Conservation (phyloP, 345 rosid species). For the Aegle marmelos region DNA sequence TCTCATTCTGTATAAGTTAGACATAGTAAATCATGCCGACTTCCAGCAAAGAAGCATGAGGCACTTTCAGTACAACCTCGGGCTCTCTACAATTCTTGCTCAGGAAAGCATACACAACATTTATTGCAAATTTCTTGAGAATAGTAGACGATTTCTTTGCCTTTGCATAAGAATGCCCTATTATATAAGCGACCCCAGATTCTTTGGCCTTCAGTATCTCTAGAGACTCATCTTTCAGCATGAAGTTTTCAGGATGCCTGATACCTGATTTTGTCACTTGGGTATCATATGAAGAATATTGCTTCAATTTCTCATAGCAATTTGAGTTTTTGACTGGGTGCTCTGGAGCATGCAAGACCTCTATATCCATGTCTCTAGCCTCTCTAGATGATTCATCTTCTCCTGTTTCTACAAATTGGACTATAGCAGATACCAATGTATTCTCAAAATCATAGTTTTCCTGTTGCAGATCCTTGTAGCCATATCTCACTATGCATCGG, state of each 20-base stretch:
- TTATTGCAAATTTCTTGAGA: conserved; percentile 57
- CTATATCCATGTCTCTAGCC: conserved; percentile 4
- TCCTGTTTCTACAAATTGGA: conserved; percentile 50
- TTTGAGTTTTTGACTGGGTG: conserved; percentile 4
- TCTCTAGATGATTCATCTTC: conserved; percentile 12
- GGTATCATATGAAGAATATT: conserved; percentile 9
- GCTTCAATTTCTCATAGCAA: conserved; percentile 9
- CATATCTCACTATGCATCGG: conserved; percentile 79
- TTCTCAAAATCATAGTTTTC: conserved; percentile 71
- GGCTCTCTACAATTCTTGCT: conserved; percentile 75
- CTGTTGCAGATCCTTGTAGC: conserved; percentile 74
- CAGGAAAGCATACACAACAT: conserved; percentile 56
- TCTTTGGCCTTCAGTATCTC: conserved; percentile 61
- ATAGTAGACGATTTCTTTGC: conserved; percentile 62
- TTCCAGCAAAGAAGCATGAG: conserved; percentile 65
- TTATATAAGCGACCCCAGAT: conserved; percentile 63
- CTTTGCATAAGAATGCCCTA: conserved; percentile 63
- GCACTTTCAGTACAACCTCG: conserved; percentile 60
- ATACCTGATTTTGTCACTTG: conserved; percentile 4
- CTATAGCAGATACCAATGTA: conserved; percentile 46
- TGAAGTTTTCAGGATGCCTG: background rate
- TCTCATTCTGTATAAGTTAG: conserved; percentile 18
- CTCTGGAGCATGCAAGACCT: conserved; percentile 1
- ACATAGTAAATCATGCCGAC: conserved; percentile 77
- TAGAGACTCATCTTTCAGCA: conserved; percentile 36